Conservation (phyloP, 192 early-diverging fungal species). For the Pilaira anomala region DNA sequence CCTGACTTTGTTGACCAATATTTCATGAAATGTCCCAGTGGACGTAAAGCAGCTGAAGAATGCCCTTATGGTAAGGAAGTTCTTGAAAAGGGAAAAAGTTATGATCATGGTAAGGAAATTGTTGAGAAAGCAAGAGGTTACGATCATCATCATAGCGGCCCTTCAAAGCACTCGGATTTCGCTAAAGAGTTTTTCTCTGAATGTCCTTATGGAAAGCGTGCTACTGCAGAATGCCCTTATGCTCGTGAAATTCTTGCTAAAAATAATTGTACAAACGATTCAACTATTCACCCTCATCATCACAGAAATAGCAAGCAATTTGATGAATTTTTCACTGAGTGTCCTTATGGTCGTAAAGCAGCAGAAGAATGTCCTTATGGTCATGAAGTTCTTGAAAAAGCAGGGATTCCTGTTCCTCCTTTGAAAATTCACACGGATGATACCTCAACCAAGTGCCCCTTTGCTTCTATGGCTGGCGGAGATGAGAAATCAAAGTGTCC, state of each 20-base stretch:
- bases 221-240: slow-evolving; percentile 1
- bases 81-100: background rate
- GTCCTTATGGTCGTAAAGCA: background rate
- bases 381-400: background rate
- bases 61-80: slow-evolving; percentile 3
- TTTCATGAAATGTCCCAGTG: background rate
- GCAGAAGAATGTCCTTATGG: slow-evolving; percentile 5
- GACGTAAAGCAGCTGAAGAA: background rate
- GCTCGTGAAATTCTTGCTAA: background rate
- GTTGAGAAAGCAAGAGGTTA: background rate
- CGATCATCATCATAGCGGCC: background rate
- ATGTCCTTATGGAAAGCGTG: slow-evolving; percentile 7
- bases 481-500: slow-evolving; percentile 4
- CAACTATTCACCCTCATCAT: background rate
- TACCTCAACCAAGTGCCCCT: background rate
- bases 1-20: background rate
- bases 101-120: background rate
- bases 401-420: background rate
- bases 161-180: background rate
- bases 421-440: background rate
- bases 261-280: background rate
- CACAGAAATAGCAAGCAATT: background rate
- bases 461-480: background rate
- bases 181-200: slow-evolving; percentile 3
- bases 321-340: background rate